A percentile compares a stretch with the other conserved stretches of the same genome.
phyloP scores from a whole-genome alignment of 805 yeast genomes.

The Lipomyces yamadae region DNA sequence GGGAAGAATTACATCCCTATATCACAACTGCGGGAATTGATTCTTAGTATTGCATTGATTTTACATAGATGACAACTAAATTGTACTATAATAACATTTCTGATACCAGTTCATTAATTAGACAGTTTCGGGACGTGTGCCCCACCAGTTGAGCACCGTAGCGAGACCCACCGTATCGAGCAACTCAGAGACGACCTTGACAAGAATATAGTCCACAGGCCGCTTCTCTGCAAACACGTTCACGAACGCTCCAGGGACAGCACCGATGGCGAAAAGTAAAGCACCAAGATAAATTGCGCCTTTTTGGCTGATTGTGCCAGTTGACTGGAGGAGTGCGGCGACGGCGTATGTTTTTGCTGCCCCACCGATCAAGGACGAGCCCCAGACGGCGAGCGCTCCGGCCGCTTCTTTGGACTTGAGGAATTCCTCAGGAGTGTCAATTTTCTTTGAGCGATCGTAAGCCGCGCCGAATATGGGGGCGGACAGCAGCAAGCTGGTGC shows the following conservation, averaged over 20 bases:
- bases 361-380: slow-evolving; percentile 46
- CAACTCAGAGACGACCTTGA: slow-evolving; percentile 44
- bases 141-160: slow-evolving; percentile 49
- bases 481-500: slow-evolving; percentile 44
- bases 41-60: not conserved
- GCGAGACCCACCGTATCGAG: slow-evolving; percentile 52
- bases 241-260: slow-evolving; percentile 46
- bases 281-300: slow-evolving; percentile 50
- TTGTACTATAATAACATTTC: not conserved
- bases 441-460: slow-evolving; percentile 45
- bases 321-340: slow-evolving; percentile 47
- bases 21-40: not conserved
- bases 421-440: slow-evolving; percentile 47
- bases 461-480: slow-evolving; percentile 50
- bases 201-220: slow-evolving; percentile 46
- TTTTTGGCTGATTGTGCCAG: slow-evolving; percentile 48
- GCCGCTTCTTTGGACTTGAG: slow-evolving; percentile 48
- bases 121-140: slow-evolving; percentile 38
- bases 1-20: not conserved
- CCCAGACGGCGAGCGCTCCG: slow-evolving; percentile 46
- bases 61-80: not conserved
- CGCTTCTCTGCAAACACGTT: slow-evolving; percentile 45
- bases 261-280: slow-evolving; percentile 47
- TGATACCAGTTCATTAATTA: slow-evolving; percentile 5
- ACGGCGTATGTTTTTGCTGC: slow-evolving; percentile 51